Conservation (phyloP, 176 grass and related monocot genomes). For the Ampelocalamus luodianensis region DNA sequence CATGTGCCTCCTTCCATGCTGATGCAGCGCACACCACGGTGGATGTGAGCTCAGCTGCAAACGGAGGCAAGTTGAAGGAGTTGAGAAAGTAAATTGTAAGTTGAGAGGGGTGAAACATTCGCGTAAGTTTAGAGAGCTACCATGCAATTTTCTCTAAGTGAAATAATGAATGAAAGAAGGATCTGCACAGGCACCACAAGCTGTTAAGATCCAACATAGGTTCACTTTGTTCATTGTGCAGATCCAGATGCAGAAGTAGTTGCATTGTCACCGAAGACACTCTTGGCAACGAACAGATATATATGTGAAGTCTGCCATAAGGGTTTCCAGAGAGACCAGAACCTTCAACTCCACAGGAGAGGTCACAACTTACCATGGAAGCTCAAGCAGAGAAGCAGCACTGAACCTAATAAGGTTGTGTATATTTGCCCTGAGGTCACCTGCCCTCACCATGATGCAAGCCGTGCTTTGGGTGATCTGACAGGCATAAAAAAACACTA, state of each 20-base stretch:
- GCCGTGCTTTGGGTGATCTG: conserved; percentile 55
- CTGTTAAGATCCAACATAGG: neutral
- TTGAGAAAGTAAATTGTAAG: no score
- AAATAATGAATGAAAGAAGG: neutral
- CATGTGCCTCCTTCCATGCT: no score
- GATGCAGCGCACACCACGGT: no score
- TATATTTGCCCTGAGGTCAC: conserved; percentile 64
- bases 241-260: conserved; percentile 57
- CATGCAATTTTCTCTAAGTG: no score
- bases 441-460: conserved; percentile 62
- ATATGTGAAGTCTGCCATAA: conserved; percentile 67
- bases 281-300: conserved; percentile 61
- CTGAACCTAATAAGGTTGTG: conserved; percentile 51
- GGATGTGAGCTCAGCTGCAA: no score
- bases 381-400: conserved; percentile 66
- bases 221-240: conserved; percentile 5
- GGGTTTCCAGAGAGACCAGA: conserved; percentile 73
- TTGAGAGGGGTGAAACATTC: no score
- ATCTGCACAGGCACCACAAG: neutral
- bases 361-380: conserved; percentile 76
- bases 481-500: conserved; percentile 72
- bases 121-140: no score
- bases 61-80: no score
- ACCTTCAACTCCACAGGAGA: conserved; percentile 72
- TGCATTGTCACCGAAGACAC: conserved; percentile 61